These are phyloP conservation scores for Diophrys sp. DNA, from an alignment of 73 alveolate species.

Conservation along the genomic window DNA sequence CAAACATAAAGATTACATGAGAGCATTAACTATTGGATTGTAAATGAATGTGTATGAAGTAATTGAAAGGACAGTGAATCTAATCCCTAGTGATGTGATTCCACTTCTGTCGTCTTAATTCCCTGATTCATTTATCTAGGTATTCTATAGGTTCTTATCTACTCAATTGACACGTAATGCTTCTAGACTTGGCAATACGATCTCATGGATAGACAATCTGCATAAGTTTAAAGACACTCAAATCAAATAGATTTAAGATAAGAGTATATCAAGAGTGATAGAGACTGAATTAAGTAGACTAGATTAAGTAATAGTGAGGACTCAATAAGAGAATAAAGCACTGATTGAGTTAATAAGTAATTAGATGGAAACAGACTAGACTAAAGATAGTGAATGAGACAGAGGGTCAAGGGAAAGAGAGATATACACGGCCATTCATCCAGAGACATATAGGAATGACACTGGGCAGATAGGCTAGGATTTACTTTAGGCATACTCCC, in stretches of 20 bases:
- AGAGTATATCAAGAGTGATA: no score
- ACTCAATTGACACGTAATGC: constrained; percentile 7
- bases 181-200: neutral
- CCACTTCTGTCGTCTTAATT: constrained; percentile 36
- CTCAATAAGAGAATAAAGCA: no score
- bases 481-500: no score
- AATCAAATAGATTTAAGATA: neutral
- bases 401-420: no score
- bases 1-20: constrained; percentile 52
- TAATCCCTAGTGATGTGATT: constrained; percentile 29
- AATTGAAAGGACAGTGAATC: constrained; percentile 26
- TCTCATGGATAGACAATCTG: neutral
- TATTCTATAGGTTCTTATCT: constrained; percentile 31
- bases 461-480: no score
- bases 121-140: constrained; percentile 34
- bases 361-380: no score
- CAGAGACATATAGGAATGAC: no score
- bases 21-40: constrained; percentile 53
- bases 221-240: neutral
- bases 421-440: no score
- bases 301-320: no score
- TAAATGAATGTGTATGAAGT: constrained; percentile 37
- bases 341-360: no score
- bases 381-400: no score
- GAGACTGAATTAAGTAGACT: no score